Conservation (phyloP, 2,329 filamentous ascomycete species). For the Fusarium kyushuense region DNA sequence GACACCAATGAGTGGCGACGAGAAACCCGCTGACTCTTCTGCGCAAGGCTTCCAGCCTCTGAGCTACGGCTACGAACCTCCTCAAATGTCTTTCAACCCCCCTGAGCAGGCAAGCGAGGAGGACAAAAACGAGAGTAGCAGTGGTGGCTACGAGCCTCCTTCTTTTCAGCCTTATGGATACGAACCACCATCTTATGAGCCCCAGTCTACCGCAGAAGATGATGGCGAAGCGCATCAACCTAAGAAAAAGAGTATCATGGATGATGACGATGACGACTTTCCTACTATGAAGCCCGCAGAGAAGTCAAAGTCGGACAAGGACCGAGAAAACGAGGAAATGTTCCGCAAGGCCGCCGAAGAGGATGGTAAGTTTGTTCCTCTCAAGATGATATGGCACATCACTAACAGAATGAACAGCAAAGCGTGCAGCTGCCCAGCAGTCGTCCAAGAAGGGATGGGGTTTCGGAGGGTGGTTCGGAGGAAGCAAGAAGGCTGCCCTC, state of each 20-base stretch:
- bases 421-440: slow-evolving; percentile 66
- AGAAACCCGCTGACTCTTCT: slow-evolving; percentile 35
- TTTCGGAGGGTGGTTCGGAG: slow-evolving; percentile 86
- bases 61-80: slow-evolving; percentile 66
- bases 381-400: background rate
- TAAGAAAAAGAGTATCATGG: slow-evolving; percentile 84
- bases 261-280: slow-evolving; percentile 82
- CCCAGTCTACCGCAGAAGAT: slow-evolving; percentile 56
- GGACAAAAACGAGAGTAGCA: slow-evolving; percentile 47
- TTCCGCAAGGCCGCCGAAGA: slow-evolving; percentile 86
- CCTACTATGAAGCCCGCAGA: slow-evolving; percentile 63
- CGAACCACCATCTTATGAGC: slow-evolving; percentile 69
- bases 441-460: slow-evolving; percentile 77
- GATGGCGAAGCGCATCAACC: slow-evolving; percentile 66
- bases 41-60: slow-evolving; percentile 59
- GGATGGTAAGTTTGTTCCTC: slow-evolving; percentile 65
- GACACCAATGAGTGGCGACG: slow-evolving; percentile 12
- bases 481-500: slow-evolving; percentile 68
- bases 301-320: slow-evolving; percentile 75
- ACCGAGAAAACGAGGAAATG: slow-evolving; percentile 85
- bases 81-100: slow-evolving; percentile 51
- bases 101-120: slow-evolving; percentile 31
- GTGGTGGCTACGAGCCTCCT: slow-evolving; percentile 69
- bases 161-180: slow-evolving; percentile 71
- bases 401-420: slow-evolving; percentile 59